Evolutionary conservation across 192 early-diverging fungal species (phyloP).

Genomic region (Pilaira anomala): DNA sequence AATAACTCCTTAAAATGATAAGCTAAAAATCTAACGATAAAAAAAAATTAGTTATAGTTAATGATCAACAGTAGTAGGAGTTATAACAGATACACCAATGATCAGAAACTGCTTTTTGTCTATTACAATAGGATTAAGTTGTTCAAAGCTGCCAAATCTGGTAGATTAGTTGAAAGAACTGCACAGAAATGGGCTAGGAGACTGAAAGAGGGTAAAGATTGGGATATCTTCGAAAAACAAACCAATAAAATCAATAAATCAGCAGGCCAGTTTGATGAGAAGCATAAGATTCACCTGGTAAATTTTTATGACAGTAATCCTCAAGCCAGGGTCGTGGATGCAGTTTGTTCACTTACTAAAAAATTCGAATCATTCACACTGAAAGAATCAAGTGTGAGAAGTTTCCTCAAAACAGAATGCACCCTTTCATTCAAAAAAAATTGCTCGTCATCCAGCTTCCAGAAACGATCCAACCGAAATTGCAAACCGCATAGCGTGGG

Average conservation of each 20-base stretch:
- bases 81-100: neutral
- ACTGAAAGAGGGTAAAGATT: constrained; percentile 11
- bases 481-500: no score
- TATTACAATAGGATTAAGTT: neutral
- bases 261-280: constrained; percentile 1
- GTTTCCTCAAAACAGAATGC: no score
- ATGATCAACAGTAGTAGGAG: neutral
- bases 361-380: no score
- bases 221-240: constrained; percentile 10
- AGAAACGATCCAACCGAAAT: no score
- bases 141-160: constrained; percentile 1
- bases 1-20: no score
- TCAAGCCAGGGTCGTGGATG: no score
- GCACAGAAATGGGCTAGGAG: constrained; percentile 10
- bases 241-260: neutral
- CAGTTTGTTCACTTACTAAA: no score
- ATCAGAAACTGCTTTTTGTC: neutral
- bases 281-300: neutral
- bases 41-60: no score
- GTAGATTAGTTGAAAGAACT: neutral
- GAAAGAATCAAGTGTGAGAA: no score
- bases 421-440: no score
- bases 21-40: no score
- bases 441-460: no score
- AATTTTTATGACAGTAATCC: constrained; percentile 12